phyloP scores from a whole-genome alignment of 2,329 filamentous ascomycete species.

The Arthrobotrys musiformis region DNA sequence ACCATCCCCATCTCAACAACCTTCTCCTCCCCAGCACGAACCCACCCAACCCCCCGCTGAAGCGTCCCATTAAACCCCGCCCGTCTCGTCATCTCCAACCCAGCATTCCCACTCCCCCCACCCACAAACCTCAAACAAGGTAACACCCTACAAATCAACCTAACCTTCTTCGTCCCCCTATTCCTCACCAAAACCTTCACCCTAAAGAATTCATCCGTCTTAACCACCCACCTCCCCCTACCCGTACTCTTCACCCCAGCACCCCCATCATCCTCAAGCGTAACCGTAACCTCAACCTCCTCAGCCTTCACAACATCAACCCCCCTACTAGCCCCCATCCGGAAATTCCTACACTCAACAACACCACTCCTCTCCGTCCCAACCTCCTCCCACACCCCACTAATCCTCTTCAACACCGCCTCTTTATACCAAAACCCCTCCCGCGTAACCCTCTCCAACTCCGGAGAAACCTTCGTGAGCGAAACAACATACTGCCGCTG shows the following conservation, averaged over 20 bases:
- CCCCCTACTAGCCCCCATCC: conserved; percentile 73
- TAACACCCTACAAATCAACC: conserved; percentile 78
- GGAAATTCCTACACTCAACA: conserved; percentile 80
- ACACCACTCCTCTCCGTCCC: conserved; percentile 71
- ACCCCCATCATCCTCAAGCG: neutral
- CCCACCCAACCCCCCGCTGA: conserved; percentile 75
- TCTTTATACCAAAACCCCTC: conserved; percentile 94
- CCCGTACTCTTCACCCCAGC: conserved; percentile 26
- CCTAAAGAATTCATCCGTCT: conserved; percentile 74
- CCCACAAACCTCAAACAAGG: conserved; percentile 72
- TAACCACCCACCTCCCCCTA: conserved; percentile 40
- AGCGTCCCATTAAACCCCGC: conserved; percentile 86
- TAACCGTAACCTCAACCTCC: conserved; percentile 72
- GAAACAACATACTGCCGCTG: conserved; percentile 94
- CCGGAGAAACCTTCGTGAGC: conserved; percentile 79
- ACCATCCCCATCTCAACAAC: conserved; percentile 77
- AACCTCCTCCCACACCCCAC: conserved; percentile 75
- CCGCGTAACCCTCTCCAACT: conserved; percentile 78
- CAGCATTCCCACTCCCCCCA: conserved; percentile 20
- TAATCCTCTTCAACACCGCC: conserved; percentile 76
- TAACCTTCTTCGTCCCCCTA: conserved; percentile 74
- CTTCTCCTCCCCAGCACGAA: conserved; percentile 71
- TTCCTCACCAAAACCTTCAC: conserved; percentile 80
- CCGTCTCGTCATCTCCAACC: conserved; percentile 77
- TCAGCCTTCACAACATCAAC: conserved; percentile 84